Percentiles rank a stretch among this genome's conserved stretches.
Conservation (phyloP, 139 green algal species). For the Chlamydomonas asymmetrica region DNA sequence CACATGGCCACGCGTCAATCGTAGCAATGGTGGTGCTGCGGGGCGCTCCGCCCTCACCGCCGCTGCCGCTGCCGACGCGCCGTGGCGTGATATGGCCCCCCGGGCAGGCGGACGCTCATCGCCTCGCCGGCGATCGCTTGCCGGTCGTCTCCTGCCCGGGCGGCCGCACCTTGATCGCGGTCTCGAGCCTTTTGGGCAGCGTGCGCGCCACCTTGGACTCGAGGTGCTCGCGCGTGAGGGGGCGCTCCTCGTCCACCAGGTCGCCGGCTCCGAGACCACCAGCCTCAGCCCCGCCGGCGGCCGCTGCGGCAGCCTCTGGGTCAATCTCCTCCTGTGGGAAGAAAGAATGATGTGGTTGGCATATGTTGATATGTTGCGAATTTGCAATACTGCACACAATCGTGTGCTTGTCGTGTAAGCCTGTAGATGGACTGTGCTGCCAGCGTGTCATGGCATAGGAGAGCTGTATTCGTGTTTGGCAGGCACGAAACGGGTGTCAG, state of each 20-base stretch:
- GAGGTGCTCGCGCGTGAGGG: constrained; percentile 40
- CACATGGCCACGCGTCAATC: too few species aligned
- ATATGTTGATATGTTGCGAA: too few species aligned
- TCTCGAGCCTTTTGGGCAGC: constrained; percentile 46
- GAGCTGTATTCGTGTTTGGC: not conserved
- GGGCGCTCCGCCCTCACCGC: too few species aligned
- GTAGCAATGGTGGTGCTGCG: too few species aligned
- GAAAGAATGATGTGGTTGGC: too few species aligned
- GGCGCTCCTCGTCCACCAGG: constrained; percentile 38
- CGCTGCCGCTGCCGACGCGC: too few species aligned
- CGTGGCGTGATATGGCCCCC: too few species aligned
- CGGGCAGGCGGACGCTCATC: too few species aligned
- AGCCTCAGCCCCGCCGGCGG: not conserved
- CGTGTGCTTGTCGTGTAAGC: not conserved
- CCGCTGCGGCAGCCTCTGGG: constrained; percentile 3
- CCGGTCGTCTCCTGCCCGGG: constrained; percentile 22
- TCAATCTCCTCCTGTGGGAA: constrained; percentile 19
- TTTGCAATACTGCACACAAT: not conserved
- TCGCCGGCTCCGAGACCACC: constrained; percentile 10
- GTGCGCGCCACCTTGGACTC: constrained; percentile 40
- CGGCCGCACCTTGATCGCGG: constrained; percentile 48
- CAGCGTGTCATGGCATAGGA: not conserved
- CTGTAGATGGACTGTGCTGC: not conserved
- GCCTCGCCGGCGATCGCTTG: constrained; percentile 37
- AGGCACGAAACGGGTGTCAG: too few species aligned